A percentile compares a stretch with the other conserved stretches of the same genome.
These are phyloP conservation scores for Penicillium sp. DNA, from an alignment of 2,329 filamentous ascomycete species.

Conservation along the genomic window DNA sequence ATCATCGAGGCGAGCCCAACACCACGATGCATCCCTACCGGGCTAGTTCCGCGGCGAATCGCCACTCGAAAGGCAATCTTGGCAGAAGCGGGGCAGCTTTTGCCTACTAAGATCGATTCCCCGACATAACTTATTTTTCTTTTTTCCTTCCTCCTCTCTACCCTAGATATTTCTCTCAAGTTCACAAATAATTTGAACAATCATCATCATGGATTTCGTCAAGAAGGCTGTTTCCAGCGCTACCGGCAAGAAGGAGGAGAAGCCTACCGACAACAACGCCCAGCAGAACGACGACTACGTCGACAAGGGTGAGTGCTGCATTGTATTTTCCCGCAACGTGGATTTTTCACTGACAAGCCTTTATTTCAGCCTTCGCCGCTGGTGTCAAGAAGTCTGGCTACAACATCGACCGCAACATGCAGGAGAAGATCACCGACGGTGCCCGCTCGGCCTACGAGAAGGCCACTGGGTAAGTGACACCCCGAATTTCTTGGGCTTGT, in stretches of 20 bases:
- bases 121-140: neutral
- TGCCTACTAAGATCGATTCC: neutral
- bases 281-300: constrained; percentile 6
- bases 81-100: constrained; percentile 2
- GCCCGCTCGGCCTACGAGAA: constrained; percentile 2
- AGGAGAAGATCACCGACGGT: constrained; percentile 8
- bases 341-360: neutral
- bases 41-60: neutral
- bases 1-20: neutral
- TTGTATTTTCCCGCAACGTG: too few relatives aligned
- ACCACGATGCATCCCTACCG: neutral
- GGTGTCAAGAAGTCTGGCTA: constrained; percentile 3
- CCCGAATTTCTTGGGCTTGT: neutral
- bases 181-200: neutral
- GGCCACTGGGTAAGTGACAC: neutral
- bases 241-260: neutral
- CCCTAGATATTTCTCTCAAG: neutral
- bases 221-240: constrained; percentile 1
- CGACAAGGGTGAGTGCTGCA: neutral
- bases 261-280: neutral
- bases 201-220: constrained; percentile 4
- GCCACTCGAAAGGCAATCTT: neutral
- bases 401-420: neutral
- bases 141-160: neutral
- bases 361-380: neutral